Percentiles rank a stretch among this genome's conserved stretches.
Conservation (phyloP, 257 asterid species). For the Voacanga thouarsii region DNA sequence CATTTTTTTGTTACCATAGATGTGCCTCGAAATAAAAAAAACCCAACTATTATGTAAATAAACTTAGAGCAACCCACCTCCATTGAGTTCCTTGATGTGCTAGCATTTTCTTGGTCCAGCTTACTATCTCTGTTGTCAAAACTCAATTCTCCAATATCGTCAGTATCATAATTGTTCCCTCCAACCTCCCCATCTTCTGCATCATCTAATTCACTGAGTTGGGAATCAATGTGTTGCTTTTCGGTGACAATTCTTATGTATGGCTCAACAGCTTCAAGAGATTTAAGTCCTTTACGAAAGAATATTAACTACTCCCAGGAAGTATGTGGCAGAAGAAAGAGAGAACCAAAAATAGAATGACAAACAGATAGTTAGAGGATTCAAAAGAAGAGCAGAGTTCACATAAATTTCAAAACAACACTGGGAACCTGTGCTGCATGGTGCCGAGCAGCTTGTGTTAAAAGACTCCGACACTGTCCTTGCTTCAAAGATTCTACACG, state of each 20-base stretch:
- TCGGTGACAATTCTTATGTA: slow-evolving; percentile 66
- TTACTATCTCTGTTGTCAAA: slow-evolving; percentile 58
- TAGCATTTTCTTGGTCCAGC: slow-evolving; percentile 50
- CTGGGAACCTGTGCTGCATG: slow-evolving; percentile 84
- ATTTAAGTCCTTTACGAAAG: slow-evolving; percentile 80
- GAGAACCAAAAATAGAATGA: slow-evolving; percentile 20
- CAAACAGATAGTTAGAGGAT: slow-evolving; percentile 15
- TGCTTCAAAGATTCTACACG: slow-evolving; percentile 94
- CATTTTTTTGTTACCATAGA: background rate
- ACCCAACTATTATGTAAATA: background rate
- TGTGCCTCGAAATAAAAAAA: background rate
- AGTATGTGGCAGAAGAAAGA: slow-evolving; percentile 11
- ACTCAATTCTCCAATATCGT: slow-evolving; percentile 68
- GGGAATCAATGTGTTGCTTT: slow-evolving; percentile 77
- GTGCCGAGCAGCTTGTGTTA: slow-evolving; percentile 96
- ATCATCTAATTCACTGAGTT: slow-evolving; percentile 53
- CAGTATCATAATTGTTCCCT: slow-evolving; percentile 47
- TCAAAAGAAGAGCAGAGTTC: slow-evolving; percentile 1
- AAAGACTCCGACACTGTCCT: slow-evolving; percentile 84
- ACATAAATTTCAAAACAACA: slow-evolving; percentile 14
- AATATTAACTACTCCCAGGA: slow-evolving; percentile 59
- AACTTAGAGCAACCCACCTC: slow-evolving; percentile 46
- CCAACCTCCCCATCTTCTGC: slow-evolving; percentile 47
- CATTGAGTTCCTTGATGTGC: slow-evolving; percentile 50
- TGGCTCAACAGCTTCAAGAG: slow-evolving; percentile 85